Percentiles rank a stretch among this genome's conserved stretches.
These are phyloP conservation scores for Ceratocystis diversiconidia DNA, from an alignment of 2,329 filamentous ascomycete genomes.

Conservation along the genomic window DNA sequence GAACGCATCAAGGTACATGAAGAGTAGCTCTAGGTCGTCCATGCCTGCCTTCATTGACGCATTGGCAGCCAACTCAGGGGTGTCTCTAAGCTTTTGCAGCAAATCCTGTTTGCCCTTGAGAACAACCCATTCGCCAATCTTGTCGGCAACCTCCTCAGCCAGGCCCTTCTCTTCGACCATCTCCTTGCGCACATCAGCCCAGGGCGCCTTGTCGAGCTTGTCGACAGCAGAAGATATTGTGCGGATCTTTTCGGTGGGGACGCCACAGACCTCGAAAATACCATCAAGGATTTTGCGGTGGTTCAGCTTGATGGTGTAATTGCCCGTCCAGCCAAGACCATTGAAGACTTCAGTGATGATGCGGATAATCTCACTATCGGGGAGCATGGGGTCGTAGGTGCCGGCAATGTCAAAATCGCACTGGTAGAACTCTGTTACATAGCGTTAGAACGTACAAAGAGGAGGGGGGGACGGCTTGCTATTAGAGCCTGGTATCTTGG, in stretches of 20 bases:
- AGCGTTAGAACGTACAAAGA: neutral
- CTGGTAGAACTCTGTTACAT: constrained; percentile 65
- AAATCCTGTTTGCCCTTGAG: constrained; percentile 63
- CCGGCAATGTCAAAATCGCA: constrained; percentile 95
- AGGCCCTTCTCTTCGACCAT: constrained; percentile 91
- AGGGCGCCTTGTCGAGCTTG: constrained; percentile 80
- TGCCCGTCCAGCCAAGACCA: constrained; percentile 32
- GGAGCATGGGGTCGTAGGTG: constrained; percentile 69
- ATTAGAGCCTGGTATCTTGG: neutral
- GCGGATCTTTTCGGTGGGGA: constrained; percentile 73
- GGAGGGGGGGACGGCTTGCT: neutral
- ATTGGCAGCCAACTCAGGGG: constrained; percentile 56
- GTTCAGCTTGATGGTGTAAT: constrained; percentile 75
- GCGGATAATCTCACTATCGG: constrained; percentile 76
- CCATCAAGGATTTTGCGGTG: constrained; percentile 90
- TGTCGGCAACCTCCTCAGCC: constrained; percentile 61
- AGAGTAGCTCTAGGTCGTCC: constrained; percentile 65
- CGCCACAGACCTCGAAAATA: constrained; percentile 80
- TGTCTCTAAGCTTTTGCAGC: constrained; percentile 51
- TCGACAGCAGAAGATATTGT: constrained; percentile 87
- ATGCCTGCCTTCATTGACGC: constrained; percentile 64
- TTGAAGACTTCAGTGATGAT: constrained; percentile 44
- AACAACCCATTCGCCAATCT: constrained; percentile 73
- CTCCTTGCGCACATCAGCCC: constrained; percentile 66
- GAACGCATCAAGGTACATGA: constrained; percentile 70